Base-by-base conservation (phyloP, 2,329 filamentous ascomycete species). In the Hymenotorrendiella dingleyae region DNA sequence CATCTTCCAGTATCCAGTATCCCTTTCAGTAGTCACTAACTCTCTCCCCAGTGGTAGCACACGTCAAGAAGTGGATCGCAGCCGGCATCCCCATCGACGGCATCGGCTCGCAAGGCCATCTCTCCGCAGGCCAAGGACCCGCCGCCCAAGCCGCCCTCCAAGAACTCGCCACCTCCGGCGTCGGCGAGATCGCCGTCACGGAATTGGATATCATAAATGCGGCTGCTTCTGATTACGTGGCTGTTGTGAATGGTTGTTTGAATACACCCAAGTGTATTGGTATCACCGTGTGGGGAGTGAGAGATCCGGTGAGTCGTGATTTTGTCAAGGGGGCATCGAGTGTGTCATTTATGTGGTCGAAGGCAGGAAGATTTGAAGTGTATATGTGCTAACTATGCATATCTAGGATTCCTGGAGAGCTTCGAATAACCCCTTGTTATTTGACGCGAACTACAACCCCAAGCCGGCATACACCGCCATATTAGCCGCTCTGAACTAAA, bases 41-140 rank as follows among this genome's bases (percentile, higher is more conserved):
- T 21, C 16, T 21, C 24, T 11, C 29, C 14, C n/a, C 28, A 40
- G 38, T 83, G 67, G 68, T 74, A 4, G 60, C 58, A 26, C 67
- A 80, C 55, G 82, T 87, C 52, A 74, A 74, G 56, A 73, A 78
- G 57, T 84, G 80, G 80, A 55, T 78, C 37, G 70, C 70, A 0
- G 70, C 69, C 1, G 82, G 82, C 41, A 63, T 80, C 14, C 79
- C 77, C 47, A 82, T 84, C 48, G 74, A 84, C 54, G 80, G 79
- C 40, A 80, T 84, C 43, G 74, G 67, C 54, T 55, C 73, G 4
- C 55, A 58, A 43, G 40, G 30, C 4, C 55, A 58, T 44, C 44
- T 52, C n/a, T 14, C 8, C 10, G 33, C 43, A 10, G 44, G 44
- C 16, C 42, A 43, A 16, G 36, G 38, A 12, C 43, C 47, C 6